Base-by-base conservation (phyloP, 495 filamentous ascomycete genomes). In the Aspergillus carlsbadensis region DNA sequence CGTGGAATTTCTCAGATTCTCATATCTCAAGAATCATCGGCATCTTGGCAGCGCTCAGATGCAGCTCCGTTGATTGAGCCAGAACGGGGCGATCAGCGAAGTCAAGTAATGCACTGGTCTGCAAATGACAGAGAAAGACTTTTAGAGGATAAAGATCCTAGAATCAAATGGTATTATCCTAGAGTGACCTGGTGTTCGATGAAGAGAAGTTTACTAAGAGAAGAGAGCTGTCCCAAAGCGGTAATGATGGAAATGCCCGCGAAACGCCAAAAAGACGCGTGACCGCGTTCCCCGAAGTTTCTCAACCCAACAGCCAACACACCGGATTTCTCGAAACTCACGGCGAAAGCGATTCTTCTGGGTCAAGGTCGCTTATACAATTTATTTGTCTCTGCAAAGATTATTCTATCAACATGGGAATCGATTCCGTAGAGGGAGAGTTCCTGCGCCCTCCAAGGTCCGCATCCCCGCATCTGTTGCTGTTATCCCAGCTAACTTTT, bases 401-500 rank as follows among this genome's bases (percentile, higher is more conserved):
- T 11, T 45, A 22, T 51, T 55, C 21, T 34, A 24, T 49, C 39
- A 66, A 61, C 56, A 75, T 75, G 72, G 49, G 64, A 0, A 35
- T 60, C 51, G 57, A 54, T 22, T 31, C 39, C 36, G 48, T 70
- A 29, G 61, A 73, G 10, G 66, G 61, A 40, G 65, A 66, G 41
- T 77, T 76, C 58, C 49, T 77, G 49, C 59, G 68, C 24, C 56
- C 71, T 61, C 72, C 71, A 34, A 71, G 68, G 74, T 75, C 53
- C 61, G 64, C 57, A 6, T 43, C 52, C 47, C 52, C 56, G 44
- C 57, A 45, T 53, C 36, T 31, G n/a, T 39, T 39, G 24, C 40
- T n/a, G 22, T 26, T 37, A 24, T 17, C 7, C n/a, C 15, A 22
- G 56, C 66, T 72, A 43, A 75, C 62, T 35, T 31, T 20, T n/a